A percentile compares a stretch with the other conserved stretches of the same genome.
phyloP scores from a whole-genome alignment of 805 yeast genomes.

The Lachancea thermotolerans region DNA sequence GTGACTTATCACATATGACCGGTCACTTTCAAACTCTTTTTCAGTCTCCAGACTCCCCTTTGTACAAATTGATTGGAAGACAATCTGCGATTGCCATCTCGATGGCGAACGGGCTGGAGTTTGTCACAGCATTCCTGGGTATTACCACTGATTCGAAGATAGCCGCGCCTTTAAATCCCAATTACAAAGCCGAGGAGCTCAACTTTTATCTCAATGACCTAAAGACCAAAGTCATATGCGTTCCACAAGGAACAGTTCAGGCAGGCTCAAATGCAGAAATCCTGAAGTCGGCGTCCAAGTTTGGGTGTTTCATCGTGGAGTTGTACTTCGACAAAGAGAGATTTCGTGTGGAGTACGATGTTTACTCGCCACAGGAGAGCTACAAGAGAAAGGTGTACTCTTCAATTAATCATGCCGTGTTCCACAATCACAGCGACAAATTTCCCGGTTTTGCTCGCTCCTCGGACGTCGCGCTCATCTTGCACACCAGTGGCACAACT shows the following conservation, averaged over 20 bases:
- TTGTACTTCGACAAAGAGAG: conserved; percentile 40
- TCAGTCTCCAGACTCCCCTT: conserved; percentile 36
- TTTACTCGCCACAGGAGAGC: conserved; percentile 25
- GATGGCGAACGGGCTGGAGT: conserved; percentile 55
- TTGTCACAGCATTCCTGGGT: conserved; percentile 49
- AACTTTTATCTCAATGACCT: conserved; percentile 59
- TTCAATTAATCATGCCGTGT: conserved; percentile 27
- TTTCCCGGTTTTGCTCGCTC: conserved; percentile 42
- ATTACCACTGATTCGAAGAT: conserved; percentile 49
- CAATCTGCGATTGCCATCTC: conserved; percentile 53
- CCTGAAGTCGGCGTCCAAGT: conserved; percentile 43
- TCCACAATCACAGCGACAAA: conserved; percentile 22
- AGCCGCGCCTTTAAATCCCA: conserved; percentile 66
- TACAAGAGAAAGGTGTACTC: conserved; percentile 20
- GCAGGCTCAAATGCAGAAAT: conserved; percentile 33
- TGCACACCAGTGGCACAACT: conserved; percentile 73
- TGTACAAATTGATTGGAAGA: conserved; percentile 28
- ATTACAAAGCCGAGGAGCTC: conserved; percentile 53
- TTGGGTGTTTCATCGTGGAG: conserved; percentile 46
- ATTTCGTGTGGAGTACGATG: conserved; percentile 37
- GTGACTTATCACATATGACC: conserved; percentile 38
- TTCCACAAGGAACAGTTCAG: conserved; percentile 44
- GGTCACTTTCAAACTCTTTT: conserved; percentile 46
- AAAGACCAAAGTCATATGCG: conserved; percentile 49
- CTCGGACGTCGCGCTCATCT: conserved; percentile 53